Evolutionary conservation across 2,329 filamentous ascomycete species (phyloP).

Genomic region (Clonostachys chloroleuca): DNA sequence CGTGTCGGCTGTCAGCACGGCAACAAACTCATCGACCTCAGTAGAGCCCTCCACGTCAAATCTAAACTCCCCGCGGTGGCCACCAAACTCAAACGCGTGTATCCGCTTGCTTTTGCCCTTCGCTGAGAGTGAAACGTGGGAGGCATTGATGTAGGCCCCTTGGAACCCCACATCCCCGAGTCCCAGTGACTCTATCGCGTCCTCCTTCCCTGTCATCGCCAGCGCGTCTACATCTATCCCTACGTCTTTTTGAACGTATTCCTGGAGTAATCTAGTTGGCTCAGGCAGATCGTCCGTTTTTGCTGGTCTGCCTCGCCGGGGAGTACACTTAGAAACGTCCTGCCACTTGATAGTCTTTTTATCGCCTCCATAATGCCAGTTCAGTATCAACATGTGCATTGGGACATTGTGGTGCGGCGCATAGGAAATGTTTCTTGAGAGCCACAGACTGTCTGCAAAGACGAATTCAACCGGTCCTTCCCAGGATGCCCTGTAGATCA

Average conservation of each 20-base stretch:
- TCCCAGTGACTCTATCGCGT: neutral
- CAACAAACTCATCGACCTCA: constrained; percentile 3
- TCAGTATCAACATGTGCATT: constrained; percentile 3
- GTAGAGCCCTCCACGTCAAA: constrained; percentile 2
- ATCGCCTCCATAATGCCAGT: constrained; percentile 4
- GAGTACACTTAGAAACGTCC: neutral
- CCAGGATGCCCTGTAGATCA: constrained; percentile 3
- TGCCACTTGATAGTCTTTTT: neutral
- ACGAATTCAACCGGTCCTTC: constrained; percentile 7
- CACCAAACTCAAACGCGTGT: neutral
- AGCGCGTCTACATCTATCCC: constrained; percentile 1
- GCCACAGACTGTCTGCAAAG: constrained; percentile 6
- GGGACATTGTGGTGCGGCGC: constrained; percentile 4
- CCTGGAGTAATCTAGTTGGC: neutral
- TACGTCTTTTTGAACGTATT: neutral
- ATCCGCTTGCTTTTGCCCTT: neutral
- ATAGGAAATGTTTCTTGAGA: constrained; percentile 7
- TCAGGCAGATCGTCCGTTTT: neutral
- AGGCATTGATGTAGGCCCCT: neutral
- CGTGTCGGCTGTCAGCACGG: constrained; percentile 4
- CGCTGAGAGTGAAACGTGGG: neutral
- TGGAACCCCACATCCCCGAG: neutral
- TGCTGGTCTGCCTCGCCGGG: neutral
- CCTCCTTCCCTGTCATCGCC: neutral
- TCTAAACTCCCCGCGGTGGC: constrained; percentile 4